A percentile compares a stretch with the other conserved stretches of the same genome.
phyloP scores from a whole-genome alignment of 371 early-diverging fungal genomes.

The Apophysomyces variabilis region DNA sequence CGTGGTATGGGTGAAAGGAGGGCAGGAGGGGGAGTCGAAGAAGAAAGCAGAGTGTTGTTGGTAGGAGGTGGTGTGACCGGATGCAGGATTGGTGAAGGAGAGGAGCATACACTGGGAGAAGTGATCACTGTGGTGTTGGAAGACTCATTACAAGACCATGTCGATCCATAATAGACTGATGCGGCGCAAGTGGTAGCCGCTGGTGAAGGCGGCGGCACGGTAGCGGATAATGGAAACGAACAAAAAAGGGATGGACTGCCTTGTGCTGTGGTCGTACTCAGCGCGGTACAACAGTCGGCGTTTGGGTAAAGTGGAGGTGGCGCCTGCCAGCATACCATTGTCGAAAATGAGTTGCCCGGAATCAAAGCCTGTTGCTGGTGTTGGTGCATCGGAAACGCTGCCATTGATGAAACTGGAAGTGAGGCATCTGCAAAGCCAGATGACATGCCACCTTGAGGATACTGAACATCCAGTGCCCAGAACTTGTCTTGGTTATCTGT shows the following conservation, averaged over 20 bases:
- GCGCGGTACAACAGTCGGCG: background rate
- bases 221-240: background rate
- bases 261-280: background rate
- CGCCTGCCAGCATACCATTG: background rate
- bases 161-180: background rate
- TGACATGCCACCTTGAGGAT: slow-evolving; percentile 6
- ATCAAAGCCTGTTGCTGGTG: slow-evolving; percentile 1
- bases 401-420: background rate
- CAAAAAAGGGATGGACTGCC: background rate
- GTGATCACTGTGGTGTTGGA: background rate
- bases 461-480: background rate
- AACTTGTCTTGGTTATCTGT: slow-evolving; percentile 1
- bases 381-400: background rate
- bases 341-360: background rate
- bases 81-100: background rate
- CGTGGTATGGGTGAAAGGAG: background rate
- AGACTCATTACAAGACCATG: background rate
- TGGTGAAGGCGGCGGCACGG: background rate
- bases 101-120: background rate
- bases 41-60: background rate
- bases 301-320: background rate
- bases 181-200: background rate
- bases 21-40: background rate
- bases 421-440: background rate
- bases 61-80: slow-evolving; percentile 6